A percentile compares a stretch with the other conserved stretches of the same genome.
Evolutionary conservation across 306 rosid genomes (phyloP).

Genomic region (Phaseolus lunatus): DNA sequence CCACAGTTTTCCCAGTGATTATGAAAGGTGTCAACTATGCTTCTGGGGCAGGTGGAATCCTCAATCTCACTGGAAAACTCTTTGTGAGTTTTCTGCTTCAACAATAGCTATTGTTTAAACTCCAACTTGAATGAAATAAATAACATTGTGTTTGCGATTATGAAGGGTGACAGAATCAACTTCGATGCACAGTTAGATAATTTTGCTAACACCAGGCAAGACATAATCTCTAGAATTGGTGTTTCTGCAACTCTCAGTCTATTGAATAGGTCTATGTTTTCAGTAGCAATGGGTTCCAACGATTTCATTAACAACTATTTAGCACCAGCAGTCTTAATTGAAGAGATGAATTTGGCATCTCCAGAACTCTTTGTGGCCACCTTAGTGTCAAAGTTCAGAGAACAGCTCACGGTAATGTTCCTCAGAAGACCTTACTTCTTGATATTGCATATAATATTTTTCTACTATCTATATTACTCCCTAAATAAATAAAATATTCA

Average conservation of each 20-base stretch:
- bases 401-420: constrained; percentile 58
- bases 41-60: constrained; percentile 78
- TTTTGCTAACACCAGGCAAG: constrained; percentile 72
- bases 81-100: constrained; percentile 55
- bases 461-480: not conserved
- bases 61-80: constrained; percentile 61
- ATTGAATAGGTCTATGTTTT: constrained; percentile 51
- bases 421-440: not conserved
- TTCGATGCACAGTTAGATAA: constrained; percentile 67
- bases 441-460: not conserved
- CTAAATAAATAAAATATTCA: not conserved
- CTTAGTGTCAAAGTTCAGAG: constrained; percentile 59
- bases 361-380: constrained; percentile 57
- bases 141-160: not conserved
- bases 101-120: not conserved
- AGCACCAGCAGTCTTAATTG: constrained; percentile 49
- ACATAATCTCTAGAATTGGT: constrained; percentile 65
- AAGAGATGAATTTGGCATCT: constrained; percentile 41
- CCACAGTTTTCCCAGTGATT: constrained; percentile 56
- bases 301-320: constrained; percentile 77
- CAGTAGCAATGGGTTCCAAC: constrained; percentile 69
- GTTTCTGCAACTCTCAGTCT: constrained; percentile 45
- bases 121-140: constrained; percentile 3
- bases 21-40: constrained; percentile 76
- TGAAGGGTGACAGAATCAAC: constrained; percentile 67